Percentiles rank a stretch among this genome's conserved stretches.
Evolutionary conservation across 2,329 filamentous ascomycete species (phyloP).

Genomic region (Scopulariopsis brevicaulis): DNA sequence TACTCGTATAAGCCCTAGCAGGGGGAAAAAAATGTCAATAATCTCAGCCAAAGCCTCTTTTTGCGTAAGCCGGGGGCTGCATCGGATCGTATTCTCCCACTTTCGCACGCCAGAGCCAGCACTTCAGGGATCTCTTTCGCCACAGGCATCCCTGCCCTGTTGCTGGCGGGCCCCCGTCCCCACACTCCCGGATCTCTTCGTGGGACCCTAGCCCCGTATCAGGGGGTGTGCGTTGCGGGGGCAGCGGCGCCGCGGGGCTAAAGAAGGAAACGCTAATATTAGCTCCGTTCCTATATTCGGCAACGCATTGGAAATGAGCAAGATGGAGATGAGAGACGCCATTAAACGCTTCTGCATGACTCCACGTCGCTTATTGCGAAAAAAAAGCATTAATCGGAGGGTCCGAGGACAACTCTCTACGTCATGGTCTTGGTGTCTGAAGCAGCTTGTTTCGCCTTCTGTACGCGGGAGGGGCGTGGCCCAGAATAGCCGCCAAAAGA

Average conservation of each 20-base stretch:
- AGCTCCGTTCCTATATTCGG: neutral
- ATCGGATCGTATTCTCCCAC: neutral
- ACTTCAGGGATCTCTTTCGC: neutral
- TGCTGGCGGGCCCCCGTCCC: no score
- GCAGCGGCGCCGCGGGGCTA: neutral
- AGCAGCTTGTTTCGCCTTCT: neutral
- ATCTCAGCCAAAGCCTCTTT: neutral
- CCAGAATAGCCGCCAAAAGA: neutral
- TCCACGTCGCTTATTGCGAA: neutral
- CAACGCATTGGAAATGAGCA: neutral
- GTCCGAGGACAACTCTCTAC: neutral
- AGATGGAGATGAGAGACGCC: neutral
- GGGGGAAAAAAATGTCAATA: neutral
- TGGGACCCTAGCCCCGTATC: neutral
- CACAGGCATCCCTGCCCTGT: neutral
- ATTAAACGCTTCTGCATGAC: neutral
- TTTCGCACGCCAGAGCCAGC: neutral
- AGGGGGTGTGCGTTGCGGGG: neutral
- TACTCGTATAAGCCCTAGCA: neutral
- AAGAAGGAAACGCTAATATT: neutral
- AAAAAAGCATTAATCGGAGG: neutral
- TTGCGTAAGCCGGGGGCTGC: neutral
- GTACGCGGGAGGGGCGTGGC: neutral
- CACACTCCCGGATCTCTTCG: no score
- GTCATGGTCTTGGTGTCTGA: neutral